Evolutionary conservation across 2,329 filamentous ascomycete genomes (phyloP).

Genomic region (Xylariaceae sp.): DNA sequence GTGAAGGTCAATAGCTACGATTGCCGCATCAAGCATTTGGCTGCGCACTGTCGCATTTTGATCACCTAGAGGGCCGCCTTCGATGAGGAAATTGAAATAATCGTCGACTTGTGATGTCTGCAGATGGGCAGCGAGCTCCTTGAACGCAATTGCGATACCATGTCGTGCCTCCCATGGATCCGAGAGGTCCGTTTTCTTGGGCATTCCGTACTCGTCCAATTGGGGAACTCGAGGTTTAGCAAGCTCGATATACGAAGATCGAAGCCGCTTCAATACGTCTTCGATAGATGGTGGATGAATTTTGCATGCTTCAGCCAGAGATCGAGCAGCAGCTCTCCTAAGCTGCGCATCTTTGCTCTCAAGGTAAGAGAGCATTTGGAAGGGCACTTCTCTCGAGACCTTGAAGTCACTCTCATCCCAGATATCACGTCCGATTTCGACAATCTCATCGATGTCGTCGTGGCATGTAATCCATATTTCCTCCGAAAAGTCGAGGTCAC

Average conservation of each 20-base stretch:
- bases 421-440: conserved; percentile 79
- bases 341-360: conserved; percentile 80
- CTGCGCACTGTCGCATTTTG: conserved; percentile 74
- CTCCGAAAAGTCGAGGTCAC: conserved; percentile 80
- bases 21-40: conserved; percentile 91
- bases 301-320: conserved; percentile 74
- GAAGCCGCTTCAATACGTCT: conserved; percentile 65
- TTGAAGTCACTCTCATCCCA: conserved; percentile 92
- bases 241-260: conserved; percentile 73
- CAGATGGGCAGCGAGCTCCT: conserved; percentile 74
- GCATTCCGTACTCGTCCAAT: conserved; percentile 93
- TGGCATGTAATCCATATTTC: conserved; percentile 94
- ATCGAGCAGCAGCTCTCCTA: conserved; percentile 78
- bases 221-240: conserved; percentile 82
- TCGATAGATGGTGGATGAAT: conserved; percentile 62
- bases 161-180: conserved; percentile 93
- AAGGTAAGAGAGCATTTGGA: conserved; percentile 75
- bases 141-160: conserved; percentile 85
- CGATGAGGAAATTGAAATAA: conserved; percentile 84
- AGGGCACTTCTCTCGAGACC: conserved; percentile 65
- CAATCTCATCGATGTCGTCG: conserved; percentile 87
- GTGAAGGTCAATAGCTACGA: conserved; percentile 76
- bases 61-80: conserved; percentile 85
- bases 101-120: conserved; percentile 69
- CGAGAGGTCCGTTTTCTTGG: conserved; percentile 80